Percentiles rank a stretch among this genome's conserved stretches.
Conservation (phyloP, 371 early-diverging fungal species). For the Mortierella sp. region DNA sequence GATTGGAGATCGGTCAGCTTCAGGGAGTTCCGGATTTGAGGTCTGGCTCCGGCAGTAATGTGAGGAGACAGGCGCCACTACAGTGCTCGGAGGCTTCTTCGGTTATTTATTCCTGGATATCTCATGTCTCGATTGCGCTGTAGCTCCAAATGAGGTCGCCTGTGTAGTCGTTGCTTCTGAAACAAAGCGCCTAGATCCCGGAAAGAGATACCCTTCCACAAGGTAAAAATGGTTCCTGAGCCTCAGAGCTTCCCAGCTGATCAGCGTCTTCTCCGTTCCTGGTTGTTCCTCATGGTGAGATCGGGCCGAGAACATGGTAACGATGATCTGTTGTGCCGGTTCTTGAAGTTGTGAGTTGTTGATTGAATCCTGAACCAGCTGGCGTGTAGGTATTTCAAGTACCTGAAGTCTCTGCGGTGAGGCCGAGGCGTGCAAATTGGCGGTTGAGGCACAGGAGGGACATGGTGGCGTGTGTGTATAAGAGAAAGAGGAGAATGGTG, state of each 20-base stretch:
- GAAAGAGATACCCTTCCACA: not conserved
- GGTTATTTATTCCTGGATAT: not conserved
- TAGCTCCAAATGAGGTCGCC: not conserved
- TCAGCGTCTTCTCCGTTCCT: not conserved
- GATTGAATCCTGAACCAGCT: not conserved
- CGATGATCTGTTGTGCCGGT: not conserved
- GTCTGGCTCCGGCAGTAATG: too few relatives aligned
- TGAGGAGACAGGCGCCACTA: too few relatives aligned
- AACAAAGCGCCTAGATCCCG: not conserved
- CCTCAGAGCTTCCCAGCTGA: not conserved
- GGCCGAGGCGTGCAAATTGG: slow-evolving; percentile 38
- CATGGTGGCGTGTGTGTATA: slow-evolving; percentile 19
- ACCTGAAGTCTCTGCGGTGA: slow-evolving; percentile 52
- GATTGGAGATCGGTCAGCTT: not conserved
- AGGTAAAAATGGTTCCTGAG: not conserved
- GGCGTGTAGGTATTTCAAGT: not conserved
- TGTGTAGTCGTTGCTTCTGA: not conserved
- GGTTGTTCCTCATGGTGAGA: not conserved
- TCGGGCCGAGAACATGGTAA: not conserved
- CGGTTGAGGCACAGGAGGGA: slow-evolving; percentile 53
- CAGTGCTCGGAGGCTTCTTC: too few relatives aligned
- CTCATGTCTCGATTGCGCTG: not conserved
- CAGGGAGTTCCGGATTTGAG: not conserved
- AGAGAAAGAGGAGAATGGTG: not conserved
- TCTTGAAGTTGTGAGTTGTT: not conserved